phyloP scores from a whole-genome alignment of 148 eudicot species.

The Vaccinium macrocarpon region DNA sequence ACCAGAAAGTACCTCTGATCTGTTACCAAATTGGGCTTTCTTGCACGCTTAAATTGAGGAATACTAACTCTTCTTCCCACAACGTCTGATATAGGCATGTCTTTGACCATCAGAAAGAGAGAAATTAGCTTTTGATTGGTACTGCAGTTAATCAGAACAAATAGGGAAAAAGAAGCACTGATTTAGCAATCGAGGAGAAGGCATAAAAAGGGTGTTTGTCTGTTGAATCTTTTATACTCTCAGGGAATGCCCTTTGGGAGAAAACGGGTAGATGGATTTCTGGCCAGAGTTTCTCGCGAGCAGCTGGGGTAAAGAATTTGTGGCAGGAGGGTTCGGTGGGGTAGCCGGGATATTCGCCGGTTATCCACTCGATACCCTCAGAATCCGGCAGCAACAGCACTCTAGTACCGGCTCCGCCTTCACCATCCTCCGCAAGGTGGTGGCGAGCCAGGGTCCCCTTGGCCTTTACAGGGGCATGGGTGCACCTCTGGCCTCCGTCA shows the following conservation, averaged over 20 bases:
- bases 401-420: constrained; percentile 52
- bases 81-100: background rate
- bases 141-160: background rate
- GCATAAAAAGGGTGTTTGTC: background rate
- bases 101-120: background rate
- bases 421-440: constrained; percentile 45
- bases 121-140: background rate
- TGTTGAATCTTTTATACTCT: background rate
- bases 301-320: constrained; percentile 90
- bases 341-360: constrained; percentile 83
- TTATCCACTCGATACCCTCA: constrained; percentile 76
- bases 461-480: constrained; percentile 71
- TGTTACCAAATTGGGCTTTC: background rate
- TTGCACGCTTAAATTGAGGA: background rate
- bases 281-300: constrained; percentile 93
- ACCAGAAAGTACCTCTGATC: background rate
- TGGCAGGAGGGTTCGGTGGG: constrained; percentile 93
- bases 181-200: background rate
- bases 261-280: constrained; percentile 56
- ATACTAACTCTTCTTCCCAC: background rate
- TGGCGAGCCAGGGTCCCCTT: constrained; percentile 50
- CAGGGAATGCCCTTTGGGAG: background rate
- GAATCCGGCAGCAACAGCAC: constrained; percentile 74
- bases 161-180: background rate
- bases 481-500: constrained; percentile 87